A percentile compares a stretch with the other conserved stretches of the same genome.
Evolutionary conservation across 1,139 yeast genomes (phyloP).

Genomic region (Sugiyamaella neomexicana): DNA sequence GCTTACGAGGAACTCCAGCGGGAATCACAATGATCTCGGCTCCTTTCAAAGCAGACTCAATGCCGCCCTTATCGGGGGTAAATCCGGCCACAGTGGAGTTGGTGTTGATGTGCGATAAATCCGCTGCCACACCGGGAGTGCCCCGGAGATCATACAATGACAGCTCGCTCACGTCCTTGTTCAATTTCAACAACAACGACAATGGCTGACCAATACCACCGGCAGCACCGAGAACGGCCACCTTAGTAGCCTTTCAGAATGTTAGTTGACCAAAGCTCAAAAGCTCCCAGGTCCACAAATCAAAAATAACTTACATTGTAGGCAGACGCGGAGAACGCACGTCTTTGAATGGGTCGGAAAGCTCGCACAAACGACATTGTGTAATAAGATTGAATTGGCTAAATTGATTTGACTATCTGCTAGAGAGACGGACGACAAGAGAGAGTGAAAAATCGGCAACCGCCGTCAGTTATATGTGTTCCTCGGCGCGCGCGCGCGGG

Average conservation of each 20-base stretch:
- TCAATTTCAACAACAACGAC: conserved; percentile 75
- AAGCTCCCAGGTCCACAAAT: not conserved
- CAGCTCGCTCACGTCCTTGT: conserved; percentile 58
- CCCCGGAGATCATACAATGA: conserved; percentile 87
- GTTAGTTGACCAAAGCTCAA: conserved; percentile 2
- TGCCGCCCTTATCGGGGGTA: conserved; percentile 61
- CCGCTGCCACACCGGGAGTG: conserved; percentile 92
- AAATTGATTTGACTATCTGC: too few relatives aligned
- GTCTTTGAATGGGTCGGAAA: conserved; percentile 38
- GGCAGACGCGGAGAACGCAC: conserved; percentile 69
- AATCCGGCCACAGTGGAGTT: conserved; percentile 68
- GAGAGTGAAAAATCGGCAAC: too few relatives aligned
- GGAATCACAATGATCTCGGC: conserved; percentile 85
- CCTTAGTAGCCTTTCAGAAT: conserved; percentile 29
- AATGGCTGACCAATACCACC: conserved; percentile 86
- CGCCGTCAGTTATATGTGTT: too few relatives aligned
- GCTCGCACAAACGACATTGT: conserved; percentile 24
- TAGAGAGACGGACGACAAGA: too few relatives aligned
- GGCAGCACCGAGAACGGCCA: conserved; percentile 46
- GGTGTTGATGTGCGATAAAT: conserved; percentile 86
- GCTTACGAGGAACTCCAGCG: conserved; percentile 97
- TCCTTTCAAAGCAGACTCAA: conserved; percentile 60
- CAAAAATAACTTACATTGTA: conserved; percentile 39
- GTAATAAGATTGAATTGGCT: not conserved
- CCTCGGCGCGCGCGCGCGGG: too few relatives aligned